These are phyloP conservation scores for Meyerozyma carpophila DNA, from an alignment of 1,139 yeast genomes.

Conservation along the genomic window DNA sequence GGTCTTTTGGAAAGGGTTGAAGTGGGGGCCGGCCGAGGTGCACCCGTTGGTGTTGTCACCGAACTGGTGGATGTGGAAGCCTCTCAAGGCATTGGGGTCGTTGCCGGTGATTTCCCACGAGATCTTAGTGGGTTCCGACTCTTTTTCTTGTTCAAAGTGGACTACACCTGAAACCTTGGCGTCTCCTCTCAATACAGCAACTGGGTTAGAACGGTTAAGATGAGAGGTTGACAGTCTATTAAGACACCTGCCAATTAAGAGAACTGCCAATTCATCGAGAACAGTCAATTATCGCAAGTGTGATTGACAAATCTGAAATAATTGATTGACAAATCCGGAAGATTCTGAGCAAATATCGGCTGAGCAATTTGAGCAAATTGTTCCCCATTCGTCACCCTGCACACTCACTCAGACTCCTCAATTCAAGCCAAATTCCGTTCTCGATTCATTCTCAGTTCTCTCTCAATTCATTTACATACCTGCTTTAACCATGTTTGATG, in stretches of 20 bases:
- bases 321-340: not conserved
- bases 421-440: not conserved
- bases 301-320: not conserved
- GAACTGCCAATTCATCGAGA: too few relatives aligned
- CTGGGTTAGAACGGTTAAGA: slow-evolving; percentile 28
- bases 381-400: not conserved
- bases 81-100: slow-evolving; percentile 82
- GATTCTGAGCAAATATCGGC: not conserved
- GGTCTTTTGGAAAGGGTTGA: slow-evolving; percentile 85
- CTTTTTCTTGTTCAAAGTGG: slow-evolving; percentile 75
- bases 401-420: not conserved
- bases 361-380: not conserved
- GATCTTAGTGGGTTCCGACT: slow-evolving; percentile 76
- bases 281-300: too few relatives aligned
- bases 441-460: not conserved
- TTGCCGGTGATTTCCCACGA: slow-evolving; percentile 86
- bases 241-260: too few relatives aligned
- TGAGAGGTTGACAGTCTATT: too few relatives aligned
- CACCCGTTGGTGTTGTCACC: slow-evolving; percentile 99
- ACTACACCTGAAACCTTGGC: slow-evolving; percentile 84
- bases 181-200: slow-evolving; percentile 96
- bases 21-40: slow-evolving; percentile 98
- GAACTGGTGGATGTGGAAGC: slow-evolving; percentile 96
- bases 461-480: not conserved
- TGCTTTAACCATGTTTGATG: slow-evolving; percentile 1